Conservation (phyloP, 352 stramenopile species). For the Globisporangium nunn region DNA sequence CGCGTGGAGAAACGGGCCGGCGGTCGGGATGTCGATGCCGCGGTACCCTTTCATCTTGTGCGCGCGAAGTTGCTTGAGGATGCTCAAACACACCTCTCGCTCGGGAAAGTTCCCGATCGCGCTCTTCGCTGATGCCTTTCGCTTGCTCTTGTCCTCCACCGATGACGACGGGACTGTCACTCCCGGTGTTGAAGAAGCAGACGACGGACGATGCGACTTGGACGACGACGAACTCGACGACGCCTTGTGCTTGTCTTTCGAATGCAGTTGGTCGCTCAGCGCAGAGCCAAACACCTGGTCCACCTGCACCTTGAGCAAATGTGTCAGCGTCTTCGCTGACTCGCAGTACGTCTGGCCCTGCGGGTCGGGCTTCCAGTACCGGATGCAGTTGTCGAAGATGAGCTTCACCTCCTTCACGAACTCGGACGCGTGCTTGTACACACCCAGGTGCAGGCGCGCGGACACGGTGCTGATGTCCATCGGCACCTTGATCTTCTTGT, state of each 20-base stretch:
- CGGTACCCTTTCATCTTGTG: constrained; percentile 86
- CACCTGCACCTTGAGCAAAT: constrained; percentile 41
- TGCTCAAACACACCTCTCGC: constrained; percentile 57
- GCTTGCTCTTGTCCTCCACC: constrained; percentile 20
- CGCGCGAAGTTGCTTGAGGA: constrained; percentile 59
- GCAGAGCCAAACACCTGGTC: constrained; percentile 26
- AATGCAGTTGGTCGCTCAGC: constrained; percentile 16
- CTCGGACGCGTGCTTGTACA: constrained; percentile 49
- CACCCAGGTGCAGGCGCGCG: constrained; percentile 51
- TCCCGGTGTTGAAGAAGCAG: constrained; percentile 12
- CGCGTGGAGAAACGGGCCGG: constrained; percentile 73
- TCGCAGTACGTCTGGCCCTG: constrained; percentile 78
- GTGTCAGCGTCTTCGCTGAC: constrained; percentile 52
- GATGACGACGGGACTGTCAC: constrained; percentile 1
- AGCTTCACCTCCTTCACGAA: constrained; percentile 62
- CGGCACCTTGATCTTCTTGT: constrained; percentile 63
- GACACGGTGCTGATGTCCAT: constrained; percentile 84
- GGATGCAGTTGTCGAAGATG: constrained; percentile 85
- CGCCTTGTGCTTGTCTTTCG: constrained; percentile 37
- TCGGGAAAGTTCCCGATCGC: constrained; percentile 29
- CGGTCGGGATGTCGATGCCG: constrained; percentile 76
- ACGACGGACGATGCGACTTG: constrained; percentile 14
- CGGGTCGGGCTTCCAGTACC: constrained; percentile 70
- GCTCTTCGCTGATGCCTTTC: constrained; percentile 23
- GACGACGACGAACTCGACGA: constrained; percentile 19